Base-by-base conservation (phyloP, 2,329 filamentous ascomycete species). In the Harringtonia lauricola region DNA sequence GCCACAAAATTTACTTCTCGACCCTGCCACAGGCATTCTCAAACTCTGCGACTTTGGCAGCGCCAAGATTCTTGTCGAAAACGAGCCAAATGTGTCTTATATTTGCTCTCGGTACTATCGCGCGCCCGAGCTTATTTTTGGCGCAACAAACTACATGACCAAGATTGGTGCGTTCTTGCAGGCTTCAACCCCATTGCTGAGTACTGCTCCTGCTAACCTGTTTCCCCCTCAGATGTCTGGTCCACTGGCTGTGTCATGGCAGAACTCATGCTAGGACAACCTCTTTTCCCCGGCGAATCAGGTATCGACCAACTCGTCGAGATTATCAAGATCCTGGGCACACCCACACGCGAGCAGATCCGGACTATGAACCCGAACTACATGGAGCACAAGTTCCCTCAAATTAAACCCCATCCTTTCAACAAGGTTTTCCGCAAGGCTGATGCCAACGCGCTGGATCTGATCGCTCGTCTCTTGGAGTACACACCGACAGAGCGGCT, bases 321-420 rank as follows among this genome's bases (percentile, higher is more conserved):
- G 66, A 98, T 98, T 62, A 98, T 98, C 74, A 98, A 98, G 70
- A 90, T 98, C 42, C 71, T 98, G 48, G 92, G 92, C 47, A 98
- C 92, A 17, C 92, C 92, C 17, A 96, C 92, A 30, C 79, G 92
- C 52, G 92, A 98, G 64, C 92, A 98, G 66, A 98, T 98, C 59
- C 86, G 92, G 55, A 98, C 92, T 52, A 98, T 98, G 92, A 98
- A 98, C 66, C 92, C 92, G 47, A 98, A 98, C 67, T 98, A 98
- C 67, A 98, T 98, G 92, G 92, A 98, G 70, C 92, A 98, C 71
- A 96, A 96, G 71, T 98, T 98, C 67, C 92, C 92, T 39, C 92
- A 98, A 66, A 98, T 98, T 71, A 98, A 98, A 72, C 92, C 92
- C 46, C 92, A 98, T 60, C 92, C 92, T 24, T 98, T 98, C 74